Conservation (phyloP, 176 grass and related monocot genomes). For the Zea luxurians region DNA sequence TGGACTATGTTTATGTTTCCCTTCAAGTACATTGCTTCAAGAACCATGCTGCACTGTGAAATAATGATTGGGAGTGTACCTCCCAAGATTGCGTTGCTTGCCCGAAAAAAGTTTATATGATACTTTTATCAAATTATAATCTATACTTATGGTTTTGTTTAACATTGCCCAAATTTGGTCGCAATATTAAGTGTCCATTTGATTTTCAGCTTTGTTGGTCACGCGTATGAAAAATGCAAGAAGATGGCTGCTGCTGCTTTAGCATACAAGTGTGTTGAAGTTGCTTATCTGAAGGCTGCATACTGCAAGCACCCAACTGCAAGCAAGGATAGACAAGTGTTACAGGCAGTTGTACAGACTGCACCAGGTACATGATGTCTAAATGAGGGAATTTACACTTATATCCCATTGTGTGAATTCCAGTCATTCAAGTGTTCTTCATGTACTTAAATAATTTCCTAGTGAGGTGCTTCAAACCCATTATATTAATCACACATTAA, state of each 20-base stretch:
- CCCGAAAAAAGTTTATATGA: conserved; percentile 3
- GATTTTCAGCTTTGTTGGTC: conserved; percentile 76
- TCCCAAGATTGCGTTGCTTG: neutral
- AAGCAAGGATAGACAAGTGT: conserved; percentile 77
- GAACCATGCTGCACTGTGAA: conserved; percentile 1
- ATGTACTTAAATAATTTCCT: conserved; percentile 7
- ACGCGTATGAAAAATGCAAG: conserved; percentile 82
- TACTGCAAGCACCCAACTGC: conserved; percentile 79
- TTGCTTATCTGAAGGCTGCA: conserved; percentile 92
- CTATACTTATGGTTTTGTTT: neutral
- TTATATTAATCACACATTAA: conserved; percentile 3
- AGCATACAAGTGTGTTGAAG: conserved; percentile 98
- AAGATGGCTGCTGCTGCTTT: conserved; percentile 88
- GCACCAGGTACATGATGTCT: conserved; percentile 62
- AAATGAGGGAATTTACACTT: conserved; percentile 26
- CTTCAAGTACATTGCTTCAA: conserved; percentile 3
- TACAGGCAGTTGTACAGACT: conserved; percentile 74
- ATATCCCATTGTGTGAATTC: conserved; percentile 15
- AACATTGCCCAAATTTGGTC: conserved; percentile 28
- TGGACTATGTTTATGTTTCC: neutral
- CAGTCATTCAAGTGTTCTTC: neutral
- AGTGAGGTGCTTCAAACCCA: neutral
- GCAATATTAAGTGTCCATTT: conserved; percentile 33
- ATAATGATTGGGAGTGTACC: neutral
- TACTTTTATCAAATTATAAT: conserved; percentile 22